Base-by-base conservation (phyloP, 441 rosid genomes). In the Gossypium schwendimanii region DNA sequence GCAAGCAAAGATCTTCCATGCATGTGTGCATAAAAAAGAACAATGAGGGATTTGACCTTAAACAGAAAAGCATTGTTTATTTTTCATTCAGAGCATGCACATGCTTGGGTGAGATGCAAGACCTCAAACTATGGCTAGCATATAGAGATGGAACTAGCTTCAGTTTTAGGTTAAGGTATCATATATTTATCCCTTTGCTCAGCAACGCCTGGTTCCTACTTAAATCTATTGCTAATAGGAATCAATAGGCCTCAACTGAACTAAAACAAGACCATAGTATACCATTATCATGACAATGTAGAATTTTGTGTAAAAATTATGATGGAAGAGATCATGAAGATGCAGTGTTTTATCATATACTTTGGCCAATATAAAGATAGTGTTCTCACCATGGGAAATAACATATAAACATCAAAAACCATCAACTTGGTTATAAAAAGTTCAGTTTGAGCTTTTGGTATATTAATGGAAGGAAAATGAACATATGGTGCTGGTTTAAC, bases 1-100 rank as follows among this genome's bases (percentile, higher is more conserved):
- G 53, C 31, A 69, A 21, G 62, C 33, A 70, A 70, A 45, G 21
- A 49, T n/a, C 59, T 49, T 24, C 59, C 3, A 2, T 49, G 39
- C 36, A 39, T 24, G 39, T 23, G 21, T 33, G 24, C 62, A 53
- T 15, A 50, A 70, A 60, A 66, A 26, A 41, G 71, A 67, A 20
- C n/a, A 49, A 49, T n/a, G 24, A 26, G 44, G 39, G 41, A 49
- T 49, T 50, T 9, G 4, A 49, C 4, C 41, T 26, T 24, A 14
- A 49, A 64, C 31, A 64, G 55, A 44, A 47, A 45, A 67, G 41
- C 71, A 24, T 47, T 66, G 4, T 45, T 65, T 44, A 44, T 65
- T 47, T 63, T 41, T 44, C 11, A 64, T 64, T 47, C 41, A 66
- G 21, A 47, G 21, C 23, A 49, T n/a, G 49, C 53, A 49, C 57